A percentile compares a stretch with the other conserved stretches of the same genome.
phyloP scores from a whole-genome alignment of 805 yeast genomes.

The Wickerhamiella parazyma region DNA sequence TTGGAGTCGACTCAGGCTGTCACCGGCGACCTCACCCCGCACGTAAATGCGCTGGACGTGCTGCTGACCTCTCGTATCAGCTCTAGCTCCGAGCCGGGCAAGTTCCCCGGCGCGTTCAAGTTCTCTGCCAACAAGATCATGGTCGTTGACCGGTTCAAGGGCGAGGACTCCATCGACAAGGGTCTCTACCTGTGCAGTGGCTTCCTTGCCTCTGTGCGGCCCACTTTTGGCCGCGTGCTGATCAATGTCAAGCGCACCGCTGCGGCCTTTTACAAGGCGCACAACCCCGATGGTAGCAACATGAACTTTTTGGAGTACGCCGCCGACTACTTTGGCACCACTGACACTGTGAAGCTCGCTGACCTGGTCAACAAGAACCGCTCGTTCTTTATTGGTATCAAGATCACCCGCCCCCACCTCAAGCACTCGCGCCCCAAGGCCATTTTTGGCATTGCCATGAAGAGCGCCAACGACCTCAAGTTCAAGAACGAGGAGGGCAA shows the following conservation, averaged over 20 bases:
- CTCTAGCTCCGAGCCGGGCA: not conserved
- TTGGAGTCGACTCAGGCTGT: not conserved
- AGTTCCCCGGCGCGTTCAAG: constrained; percentile 2
- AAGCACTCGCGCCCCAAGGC: constrained; percentile 10
- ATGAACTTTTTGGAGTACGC: constrained; percentile 8
- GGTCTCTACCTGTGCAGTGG: constrained; percentile 8
- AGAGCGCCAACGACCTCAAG: not conserved
- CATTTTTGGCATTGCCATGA: constrained; percentile 5
- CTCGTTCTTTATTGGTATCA: constrained; percentile 8
- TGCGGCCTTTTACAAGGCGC: constrained; percentile 9
- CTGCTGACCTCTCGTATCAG: constrained; percentile 6
- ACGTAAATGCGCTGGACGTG: constrained; percentile 6
- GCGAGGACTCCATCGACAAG: constrained; percentile 4
- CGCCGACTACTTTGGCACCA: constrained; percentile 8
- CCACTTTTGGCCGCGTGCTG: constrained; percentile 8
- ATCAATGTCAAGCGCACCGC: constrained; percentile 9
- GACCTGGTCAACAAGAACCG: constrained; percentile 7
- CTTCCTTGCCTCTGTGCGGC: constrained; percentile 6
- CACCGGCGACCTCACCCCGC: not conserved
- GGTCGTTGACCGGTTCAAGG: constrained; percentile 5
- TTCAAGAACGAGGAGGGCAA: constrained; percentile 8
- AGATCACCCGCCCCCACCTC: constrained; percentile 7
- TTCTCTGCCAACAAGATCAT: constrained; percentile 8
- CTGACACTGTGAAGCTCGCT: not conserved
- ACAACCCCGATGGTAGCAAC: constrained; percentile 7